Percentiles rank a stretch among this genome's conserved stretches.
Conservation (phyloP, 2,329 filamentous ascomycete species). For the Pseudonectria foliicola region DNA sequence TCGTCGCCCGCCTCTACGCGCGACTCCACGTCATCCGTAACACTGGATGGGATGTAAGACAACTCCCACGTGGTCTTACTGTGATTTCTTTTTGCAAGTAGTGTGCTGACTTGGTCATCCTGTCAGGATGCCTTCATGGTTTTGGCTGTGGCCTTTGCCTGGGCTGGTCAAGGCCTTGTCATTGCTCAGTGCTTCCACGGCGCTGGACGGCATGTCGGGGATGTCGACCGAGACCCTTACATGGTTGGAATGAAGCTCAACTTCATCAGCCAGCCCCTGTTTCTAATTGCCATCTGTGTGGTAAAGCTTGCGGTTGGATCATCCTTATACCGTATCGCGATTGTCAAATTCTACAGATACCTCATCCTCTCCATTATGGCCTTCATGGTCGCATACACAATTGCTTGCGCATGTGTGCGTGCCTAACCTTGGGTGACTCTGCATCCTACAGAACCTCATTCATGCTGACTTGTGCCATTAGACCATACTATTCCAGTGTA, state of each 20-base stretch:
- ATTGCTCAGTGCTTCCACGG: slow-evolving; percentile 34
- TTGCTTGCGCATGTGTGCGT: slow-evolving; percentile 30
- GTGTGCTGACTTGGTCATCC: too few species aligned
- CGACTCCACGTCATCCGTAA: slow-evolving; percentile 38
- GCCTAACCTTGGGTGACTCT: neutral
- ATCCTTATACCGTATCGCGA: slow-evolving; percentile 34
- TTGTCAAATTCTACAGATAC: slow-evolving; percentile 26
- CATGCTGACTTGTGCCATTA: slow-evolving; percentile 1
- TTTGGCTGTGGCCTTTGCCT: slow-evolving; percentile 21
- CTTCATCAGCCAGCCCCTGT: slow-evolving; percentile 38
- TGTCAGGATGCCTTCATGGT: slow-evolving; percentile 25
- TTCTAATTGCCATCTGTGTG: slow-evolving; percentile 32
- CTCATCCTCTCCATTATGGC: slow-evolving; percentile 31
- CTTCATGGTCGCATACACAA: slow-evolving; percentile 28
- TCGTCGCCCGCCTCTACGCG: slow-evolving; percentile 39
- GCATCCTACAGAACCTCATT: rapidly evolving
- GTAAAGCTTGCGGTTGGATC: slow-evolving; percentile 37
- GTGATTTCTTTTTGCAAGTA: neutral
- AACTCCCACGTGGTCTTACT: neutral
- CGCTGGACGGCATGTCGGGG: slow-evolving; percentile 37
- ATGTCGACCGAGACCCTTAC: slow-evolving; percentile 30
- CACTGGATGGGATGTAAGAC: slow-evolving; percentile 38
- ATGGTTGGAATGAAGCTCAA: slow-evolving; percentile 34
- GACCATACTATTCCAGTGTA: slow-evolving; percentile 42
- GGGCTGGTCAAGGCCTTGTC: slow-evolving; percentile 33